Evolutionary conservation across 176 grass and related monocot genomes (phyloP).

Genomic region (Oryza glaberrima): DNA sequence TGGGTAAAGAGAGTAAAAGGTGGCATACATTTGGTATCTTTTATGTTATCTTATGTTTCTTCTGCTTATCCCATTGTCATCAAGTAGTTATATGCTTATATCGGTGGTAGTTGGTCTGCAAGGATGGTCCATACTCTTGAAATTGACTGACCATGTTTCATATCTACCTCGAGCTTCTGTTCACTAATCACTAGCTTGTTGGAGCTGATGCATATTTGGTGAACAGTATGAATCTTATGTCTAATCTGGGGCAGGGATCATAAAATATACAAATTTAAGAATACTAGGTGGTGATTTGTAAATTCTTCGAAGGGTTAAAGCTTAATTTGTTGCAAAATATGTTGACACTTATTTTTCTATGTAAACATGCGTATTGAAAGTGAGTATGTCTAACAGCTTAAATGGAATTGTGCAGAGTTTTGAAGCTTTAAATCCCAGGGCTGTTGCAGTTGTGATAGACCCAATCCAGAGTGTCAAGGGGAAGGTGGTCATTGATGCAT

Average conservation of each 20-base stretch:
- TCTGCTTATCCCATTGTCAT: not conserved
- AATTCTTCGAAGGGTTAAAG: not conserved
- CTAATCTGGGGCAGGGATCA: not conserved
- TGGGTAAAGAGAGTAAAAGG: not conserved
- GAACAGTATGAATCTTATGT: not conserved
- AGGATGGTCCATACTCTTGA: not conserved
- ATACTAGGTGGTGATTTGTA: not conserved
- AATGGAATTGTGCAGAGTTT: constrained; percentile 79
- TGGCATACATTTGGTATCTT: not conserved
- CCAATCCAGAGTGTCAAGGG: constrained; percentile 99
- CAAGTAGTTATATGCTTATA: not conserved
- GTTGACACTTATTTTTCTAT: not conserved
- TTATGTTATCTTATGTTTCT: not conserved
- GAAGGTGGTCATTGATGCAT: constrained; percentile 99
- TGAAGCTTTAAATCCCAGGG: constrained; percentile 95
- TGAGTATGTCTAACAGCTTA: constrained; percentile 5
- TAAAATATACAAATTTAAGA: not conserved
- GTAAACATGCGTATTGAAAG: not conserved
- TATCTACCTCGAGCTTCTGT: not conserved
- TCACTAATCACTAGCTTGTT: not conserved
- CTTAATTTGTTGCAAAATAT: not conserved
- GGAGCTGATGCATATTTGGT: not conserved
- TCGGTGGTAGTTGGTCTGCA: not conserved
- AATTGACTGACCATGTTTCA: not conserved
- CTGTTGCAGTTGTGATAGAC: constrained; percentile 94